Evolutionary conservation across 208 protist species (phyloP).

Genomic region (Trypanosoma avium): DNA sequence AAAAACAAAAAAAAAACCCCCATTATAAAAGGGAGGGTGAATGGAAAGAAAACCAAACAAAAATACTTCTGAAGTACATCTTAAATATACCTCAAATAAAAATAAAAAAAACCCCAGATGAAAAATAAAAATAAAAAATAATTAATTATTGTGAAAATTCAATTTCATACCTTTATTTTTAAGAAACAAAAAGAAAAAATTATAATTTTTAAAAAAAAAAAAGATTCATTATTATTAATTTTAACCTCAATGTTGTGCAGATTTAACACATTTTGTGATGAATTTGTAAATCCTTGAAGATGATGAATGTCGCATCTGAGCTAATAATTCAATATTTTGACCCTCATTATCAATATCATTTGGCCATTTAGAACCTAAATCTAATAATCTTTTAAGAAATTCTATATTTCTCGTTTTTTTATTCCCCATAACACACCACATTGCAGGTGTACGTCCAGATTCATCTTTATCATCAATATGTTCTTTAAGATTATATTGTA

Average conservation of each 20-base stretch:
- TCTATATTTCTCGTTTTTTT: slow-evolving; percentile 23
- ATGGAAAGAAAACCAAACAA: no score
- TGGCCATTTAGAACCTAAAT: slow-evolving; percentile 48
- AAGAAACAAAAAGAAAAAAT: neutral
- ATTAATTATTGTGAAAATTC: neutral
- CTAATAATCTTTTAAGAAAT: slow-evolving; percentile 33
- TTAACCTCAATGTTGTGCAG: neutral
- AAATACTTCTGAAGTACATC: no score
- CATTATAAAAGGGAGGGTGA: no score
- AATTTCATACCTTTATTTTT: neutral
- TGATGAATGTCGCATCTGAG: neutral
- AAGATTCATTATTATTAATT: slow-evolving; percentile 14
- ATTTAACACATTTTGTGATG: slow-evolving; percentile 10
- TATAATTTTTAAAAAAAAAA: slow-evolving; percentile 20
- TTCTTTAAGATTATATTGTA: slow-evolving; percentile 2
- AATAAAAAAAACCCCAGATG: no score
- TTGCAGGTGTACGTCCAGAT: slow-evolving; percentile 38
- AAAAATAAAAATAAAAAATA: slow-evolving; percentile 2
- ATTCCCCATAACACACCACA: slow-evolving; percentile 50
- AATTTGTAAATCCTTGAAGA: slow-evolving; percentile 6
- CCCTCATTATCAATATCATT: slow-evolving; percentile 24
- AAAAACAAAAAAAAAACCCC: no score
- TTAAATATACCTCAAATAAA: no score
- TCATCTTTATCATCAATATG: slow-evolving; percentile 47
- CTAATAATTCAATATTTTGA: slow-evolving; percentile 29